Percentiles rank a stretch among this genome's conserved stretches.
phyloP scores from a whole-genome alignment of 306 rosid species.

The Rosa lucieae region DNA sequence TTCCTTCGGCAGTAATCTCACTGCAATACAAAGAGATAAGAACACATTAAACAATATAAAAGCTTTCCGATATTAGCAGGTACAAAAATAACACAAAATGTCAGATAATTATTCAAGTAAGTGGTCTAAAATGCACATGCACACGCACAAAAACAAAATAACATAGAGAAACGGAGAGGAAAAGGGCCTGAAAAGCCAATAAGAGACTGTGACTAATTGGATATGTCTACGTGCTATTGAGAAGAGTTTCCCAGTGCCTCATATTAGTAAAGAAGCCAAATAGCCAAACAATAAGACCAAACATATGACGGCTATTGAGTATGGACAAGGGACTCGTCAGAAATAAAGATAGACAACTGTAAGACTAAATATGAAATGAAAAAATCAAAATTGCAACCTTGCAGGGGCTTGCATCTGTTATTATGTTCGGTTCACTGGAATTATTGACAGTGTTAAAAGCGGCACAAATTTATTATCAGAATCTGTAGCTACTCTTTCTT shows the following conservation, averaged over 20 bases:
- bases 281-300: neutral
- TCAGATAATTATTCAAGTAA: neutral
- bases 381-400: neutral
- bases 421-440: too few species aligned
- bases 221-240: neutral
- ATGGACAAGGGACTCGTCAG: neutral
- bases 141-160: neutral
- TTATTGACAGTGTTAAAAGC: too few species aligned
- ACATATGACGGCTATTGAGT: neutral
- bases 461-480: too few species aligned
- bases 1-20: constrained; percentile 95
- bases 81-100: neutral
- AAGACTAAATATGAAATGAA: neutral
- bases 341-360: neutral
- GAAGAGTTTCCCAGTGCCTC: neutral
- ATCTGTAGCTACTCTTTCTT: too few species aligned
- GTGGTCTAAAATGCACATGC: neutral
- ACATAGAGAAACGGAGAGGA: neutral
- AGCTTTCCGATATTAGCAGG: neutral
- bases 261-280: neutral
- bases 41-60: neutral
- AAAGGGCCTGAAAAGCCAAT: neutral
- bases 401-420: too few species aligned
- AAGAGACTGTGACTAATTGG: neutral
- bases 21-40: constrained; percentile 40